Evolutionary conservation across 2,329 filamentous ascomycete genomes (phyloP).

Genomic region (Sporothrix pseudoabietina): DNA sequence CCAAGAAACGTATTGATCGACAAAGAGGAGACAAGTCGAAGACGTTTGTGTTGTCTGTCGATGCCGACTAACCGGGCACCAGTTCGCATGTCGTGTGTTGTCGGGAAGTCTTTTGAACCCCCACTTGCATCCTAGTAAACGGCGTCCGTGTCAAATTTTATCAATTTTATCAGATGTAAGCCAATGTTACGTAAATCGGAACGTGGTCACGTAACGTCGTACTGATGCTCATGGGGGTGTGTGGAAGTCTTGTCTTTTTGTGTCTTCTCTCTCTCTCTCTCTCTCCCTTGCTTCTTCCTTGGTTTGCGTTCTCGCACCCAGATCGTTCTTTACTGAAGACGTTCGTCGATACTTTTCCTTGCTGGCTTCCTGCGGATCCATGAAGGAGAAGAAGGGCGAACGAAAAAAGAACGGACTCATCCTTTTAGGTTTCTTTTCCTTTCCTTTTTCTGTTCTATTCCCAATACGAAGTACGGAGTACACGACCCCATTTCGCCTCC

Average conservation of each 20-base stretch:
- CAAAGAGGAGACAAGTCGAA: neutral
- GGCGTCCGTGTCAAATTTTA: neutral
- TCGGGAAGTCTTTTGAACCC: neutral
- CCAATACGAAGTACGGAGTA: too few relatives aligned
- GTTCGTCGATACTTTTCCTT: neutral
- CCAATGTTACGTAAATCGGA: constrained; percentile 11
- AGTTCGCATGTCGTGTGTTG: neutral
- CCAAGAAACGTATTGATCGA: neutral
- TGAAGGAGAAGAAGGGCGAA: neutral
- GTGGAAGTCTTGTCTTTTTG: neutral
- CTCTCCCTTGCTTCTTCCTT: neutral
- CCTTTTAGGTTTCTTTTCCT: neutral
- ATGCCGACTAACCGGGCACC: neutral
- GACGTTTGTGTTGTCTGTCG: neutral
- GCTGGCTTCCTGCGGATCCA: neutral
- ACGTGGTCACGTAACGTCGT: neutral
- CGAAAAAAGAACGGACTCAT: neutral
- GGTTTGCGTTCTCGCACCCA: neutral
- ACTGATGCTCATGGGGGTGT: neutral
- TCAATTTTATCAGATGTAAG: constrained; percentile 14
- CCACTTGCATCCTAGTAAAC: neutral
- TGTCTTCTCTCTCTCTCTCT: neutral
- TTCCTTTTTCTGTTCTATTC: neutral
- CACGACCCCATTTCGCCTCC: neutral
- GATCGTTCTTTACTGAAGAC: neutral